Conservation (phyloP, 768 basidiomycete genomes). For the Solioccasus polychromus region DNA sequence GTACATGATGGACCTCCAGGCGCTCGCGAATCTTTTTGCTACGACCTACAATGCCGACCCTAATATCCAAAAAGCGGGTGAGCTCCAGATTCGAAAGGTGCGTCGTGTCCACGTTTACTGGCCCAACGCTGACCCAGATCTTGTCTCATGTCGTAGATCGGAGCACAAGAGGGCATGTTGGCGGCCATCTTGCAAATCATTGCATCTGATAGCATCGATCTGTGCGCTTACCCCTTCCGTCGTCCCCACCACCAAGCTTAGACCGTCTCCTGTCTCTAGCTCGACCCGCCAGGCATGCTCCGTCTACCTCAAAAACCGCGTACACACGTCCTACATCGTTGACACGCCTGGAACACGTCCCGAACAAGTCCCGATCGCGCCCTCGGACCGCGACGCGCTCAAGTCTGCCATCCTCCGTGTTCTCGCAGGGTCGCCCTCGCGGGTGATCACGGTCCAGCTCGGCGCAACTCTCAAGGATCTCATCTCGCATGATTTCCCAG, state of each 20-base stretch:
- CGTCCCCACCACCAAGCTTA: constrained; percentile 3
- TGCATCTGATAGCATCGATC: constrained; percentile 69
- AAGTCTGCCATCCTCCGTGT: constrained; percentile 65
- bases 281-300: constrained; percentile 81
- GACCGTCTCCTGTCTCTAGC: constrained; percentile 36
- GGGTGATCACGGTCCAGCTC: constrained; percentile 72
- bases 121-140: not conserved
- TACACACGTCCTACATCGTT: constrained; percentile 61
- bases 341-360: constrained; percentile 45
- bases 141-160: constrained; percentile 49
- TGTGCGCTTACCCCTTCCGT: constrained; percentile 54
- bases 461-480: constrained; percentile 70
- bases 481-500: constrained; percentile 75
- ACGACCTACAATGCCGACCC: constrained; percentile 82
- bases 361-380: constrained; percentile 60
- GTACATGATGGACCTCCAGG: constrained; percentile 64
- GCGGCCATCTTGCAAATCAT: constrained; percentile 85
- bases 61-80: constrained; percentile 80
- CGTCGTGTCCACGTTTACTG: not conserved
- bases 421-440: constrained; percentile 63
- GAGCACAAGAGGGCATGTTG: constrained; percentile 77
- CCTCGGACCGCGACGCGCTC: constrained; percentile 71
- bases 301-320: constrained; percentile 90
- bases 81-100: constrained; percentile 87
- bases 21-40: constrained; percentile 73